Percentiles rank a stretch among this genome's conserved stretches.
phyloP scores from a whole-genome alignment of 2,329 filamentous ascomycete species.

The Colletotrichum somersetense region DNA sequence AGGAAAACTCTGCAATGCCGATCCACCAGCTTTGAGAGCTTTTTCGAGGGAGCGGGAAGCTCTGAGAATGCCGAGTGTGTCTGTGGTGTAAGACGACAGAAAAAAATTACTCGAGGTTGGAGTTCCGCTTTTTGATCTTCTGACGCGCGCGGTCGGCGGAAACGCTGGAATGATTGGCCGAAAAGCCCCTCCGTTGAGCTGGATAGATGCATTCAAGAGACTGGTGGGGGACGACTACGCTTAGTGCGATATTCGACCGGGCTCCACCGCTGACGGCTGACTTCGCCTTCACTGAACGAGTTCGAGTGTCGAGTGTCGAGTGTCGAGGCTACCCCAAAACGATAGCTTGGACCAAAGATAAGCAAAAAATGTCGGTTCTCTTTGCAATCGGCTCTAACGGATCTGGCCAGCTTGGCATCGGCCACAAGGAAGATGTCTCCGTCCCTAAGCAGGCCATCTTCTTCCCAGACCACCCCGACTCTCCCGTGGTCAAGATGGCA shows the following conservation, averaged over 20 bases:
- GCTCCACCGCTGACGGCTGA: neutral
- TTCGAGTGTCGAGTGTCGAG: neutral
- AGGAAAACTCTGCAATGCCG: constrained; percentile 12
- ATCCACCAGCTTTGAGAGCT: neutral
- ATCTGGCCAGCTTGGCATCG: constrained; percentile 79
- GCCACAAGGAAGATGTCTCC: constrained; percentile 78
- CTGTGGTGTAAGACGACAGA: neutral
- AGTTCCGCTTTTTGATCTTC: constrained; percentile 41
- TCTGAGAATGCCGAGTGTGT: constrained; percentile 3
- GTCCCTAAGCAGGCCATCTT: constrained; percentile 74
- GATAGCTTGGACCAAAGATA: neutral
- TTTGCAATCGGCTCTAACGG: constrained; percentile 83
- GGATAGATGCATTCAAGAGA: constrained; percentile 30
- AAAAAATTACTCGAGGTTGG: constrained; percentile 6
- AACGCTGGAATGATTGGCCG: constrained; percentile 41
- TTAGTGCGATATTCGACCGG: constrained; percentile 24
- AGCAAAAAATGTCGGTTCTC: constrained; percentile 61
- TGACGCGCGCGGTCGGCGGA: constrained; percentile 17
- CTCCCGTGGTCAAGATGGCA: constrained; percentile 56
- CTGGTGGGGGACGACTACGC: constrained; percentile 39
- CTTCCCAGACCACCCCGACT: constrained; percentile 53
- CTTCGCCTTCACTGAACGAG: neutral
- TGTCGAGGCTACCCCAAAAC: neutral
- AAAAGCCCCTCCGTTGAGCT: constrained; percentile 30
- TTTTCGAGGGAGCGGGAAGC: constrained; percentile 17